Conservation (phyloP, 2,329 filamentous ascomycete species). For the Orbilia ellipsospora region DNA sequence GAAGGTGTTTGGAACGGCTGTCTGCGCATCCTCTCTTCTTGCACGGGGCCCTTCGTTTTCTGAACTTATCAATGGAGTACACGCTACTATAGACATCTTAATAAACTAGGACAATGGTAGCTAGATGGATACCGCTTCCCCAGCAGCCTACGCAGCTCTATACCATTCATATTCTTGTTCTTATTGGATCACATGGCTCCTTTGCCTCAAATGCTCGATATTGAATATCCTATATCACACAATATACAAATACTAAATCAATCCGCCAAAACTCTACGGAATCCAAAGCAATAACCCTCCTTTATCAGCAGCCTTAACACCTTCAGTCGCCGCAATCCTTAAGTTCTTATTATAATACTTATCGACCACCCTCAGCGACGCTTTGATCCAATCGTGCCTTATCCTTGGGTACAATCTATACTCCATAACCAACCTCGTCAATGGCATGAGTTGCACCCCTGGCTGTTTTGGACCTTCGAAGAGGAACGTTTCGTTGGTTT, state of each 20-base stretch:
- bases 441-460: slow-evolving; percentile 81
- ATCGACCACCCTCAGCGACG: slow-evolving; percentile 81
- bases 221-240: background rate
- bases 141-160: too few species aligned
- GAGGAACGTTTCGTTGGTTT: slow-evolving; percentile 89
- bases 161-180: too few species aligned
- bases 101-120: too few species aligned
- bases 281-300: slow-evolving; percentile 74
- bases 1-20: background rate
- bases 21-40: background rate
- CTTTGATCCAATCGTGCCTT: slow-evolving; percentile 72
- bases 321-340: slow-evolving; percentile 81
- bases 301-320: slow-evolving; percentile 72
- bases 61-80: too few species aligned
- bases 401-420: slow-evolving; percentile 79
- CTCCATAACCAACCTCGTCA: slow-evolving; percentile 78
- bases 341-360: slow-evolving; percentile 93
- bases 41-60: too few species aligned
- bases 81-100: too few species aligned
- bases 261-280: slow-evolving; percentile 59
- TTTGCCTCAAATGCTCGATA: too few species aligned
- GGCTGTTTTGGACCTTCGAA: slow-evolving; percentile 89
- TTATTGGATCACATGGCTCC: too few species aligned
- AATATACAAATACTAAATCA: background rate
- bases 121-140: too few species aligned